Conservation (phyloP, 345 rosid genomes). For the Bretschneidera sinensis region DNA sequence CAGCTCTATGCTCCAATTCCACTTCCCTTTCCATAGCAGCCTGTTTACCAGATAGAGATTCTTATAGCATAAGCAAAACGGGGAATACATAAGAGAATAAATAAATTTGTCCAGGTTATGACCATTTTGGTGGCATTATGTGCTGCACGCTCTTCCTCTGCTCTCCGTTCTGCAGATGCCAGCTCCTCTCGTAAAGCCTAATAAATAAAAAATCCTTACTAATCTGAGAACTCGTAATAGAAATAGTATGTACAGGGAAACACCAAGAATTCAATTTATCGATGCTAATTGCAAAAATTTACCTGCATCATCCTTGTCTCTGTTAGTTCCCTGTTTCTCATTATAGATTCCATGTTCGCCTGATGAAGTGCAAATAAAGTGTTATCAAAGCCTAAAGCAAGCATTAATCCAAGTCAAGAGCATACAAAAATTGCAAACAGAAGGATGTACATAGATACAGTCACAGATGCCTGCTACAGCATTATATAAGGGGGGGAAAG, state of each 20-base stretch:
- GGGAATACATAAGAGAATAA: constrained; percentile 2
- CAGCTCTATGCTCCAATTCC: constrained; percentile 89
- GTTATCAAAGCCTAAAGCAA: constrained; percentile 6
- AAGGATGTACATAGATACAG: not conserved
- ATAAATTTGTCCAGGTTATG: constrained; percentile 13
- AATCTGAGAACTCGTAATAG: constrained; percentile 10
- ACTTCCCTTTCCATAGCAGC: constrained; percentile 97
- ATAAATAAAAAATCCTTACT: constrained; percentile 18
- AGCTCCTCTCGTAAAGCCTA: constrained; percentile 98
- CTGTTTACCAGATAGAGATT: constrained; percentile 36
- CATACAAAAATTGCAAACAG: not conserved
- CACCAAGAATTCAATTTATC: not conserved
- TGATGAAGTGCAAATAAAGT: constrained; percentile 24
- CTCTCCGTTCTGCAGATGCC: constrained; percentile 83
- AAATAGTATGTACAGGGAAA: constrained; percentile 13
- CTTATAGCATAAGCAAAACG: constrained; percentile 6
- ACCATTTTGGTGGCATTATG: constrained; percentile 96
- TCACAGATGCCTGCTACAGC: not conserved
- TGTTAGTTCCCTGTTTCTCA: constrained; percentile 94
- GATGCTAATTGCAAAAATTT: constrained; percentile 14
- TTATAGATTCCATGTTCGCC: constrained; percentile 92
- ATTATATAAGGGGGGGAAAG: not conserved
- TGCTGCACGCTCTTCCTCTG: constrained; percentile 90
- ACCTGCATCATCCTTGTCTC: constrained; percentile 99
- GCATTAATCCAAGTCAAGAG: constrained; percentile 7